These are phyloP conservation scores for Juglanconis sp. DNA, from an alignment of 2,329 filamentous ascomycete genomes.

Conservation along the genomic window DNA sequence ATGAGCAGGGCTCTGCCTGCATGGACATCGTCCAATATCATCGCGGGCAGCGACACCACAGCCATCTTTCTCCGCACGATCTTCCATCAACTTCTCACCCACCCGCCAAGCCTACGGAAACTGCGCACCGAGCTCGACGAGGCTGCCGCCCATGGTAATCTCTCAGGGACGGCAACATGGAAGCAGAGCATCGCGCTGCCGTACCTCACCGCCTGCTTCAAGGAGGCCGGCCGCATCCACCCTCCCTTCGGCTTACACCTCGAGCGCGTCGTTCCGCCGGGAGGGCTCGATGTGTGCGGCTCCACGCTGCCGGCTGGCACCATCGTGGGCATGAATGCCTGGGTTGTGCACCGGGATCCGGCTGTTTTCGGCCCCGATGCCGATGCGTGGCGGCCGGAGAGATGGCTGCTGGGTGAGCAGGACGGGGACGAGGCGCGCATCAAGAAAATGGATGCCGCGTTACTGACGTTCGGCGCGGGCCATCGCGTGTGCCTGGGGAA, in stretches of 20 bases:
- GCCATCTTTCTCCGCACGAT: constrained; percentile 58
- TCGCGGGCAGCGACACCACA: constrained; percentile 60
- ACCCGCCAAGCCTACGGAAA: constrained; percentile 44
- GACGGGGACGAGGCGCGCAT: constrained; percentile 32
- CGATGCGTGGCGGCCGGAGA: constrained; percentile 53
- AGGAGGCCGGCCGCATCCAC: constrained; percentile 2
- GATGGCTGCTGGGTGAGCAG: constrained; percentile 45
- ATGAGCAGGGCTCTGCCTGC: background rate
- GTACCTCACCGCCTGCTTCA: constrained; percentile 48
- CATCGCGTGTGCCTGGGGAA: constrained; percentile 2
- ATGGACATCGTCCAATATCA: constrained; percentile 20
- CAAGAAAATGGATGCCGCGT: background rate
- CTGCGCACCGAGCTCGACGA: constrained; percentile 54
- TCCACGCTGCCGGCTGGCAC: constrained; percentile 56
- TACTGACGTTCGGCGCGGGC: constrained; percentile 1
- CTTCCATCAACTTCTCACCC: constrained; percentile 60
- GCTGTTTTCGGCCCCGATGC: constrained; percentile 56
- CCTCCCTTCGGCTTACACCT: constrained; percentile 25
- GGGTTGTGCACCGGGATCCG: constrained; percentile 56
- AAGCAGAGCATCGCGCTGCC: constrained; percentile 51
- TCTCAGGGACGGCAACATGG: constrained; percentile 37
- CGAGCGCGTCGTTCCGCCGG: constrained; percentile 22
- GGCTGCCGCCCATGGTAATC: constrained; percentile 23
- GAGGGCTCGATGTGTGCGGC: constrained; percentile 38
- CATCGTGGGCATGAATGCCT: constrained; percentile 39